phyloP scores from a whole-genome alignment of 2,329 filamentous ascomycete species.

The Fonsecaea monophora region DNA sequence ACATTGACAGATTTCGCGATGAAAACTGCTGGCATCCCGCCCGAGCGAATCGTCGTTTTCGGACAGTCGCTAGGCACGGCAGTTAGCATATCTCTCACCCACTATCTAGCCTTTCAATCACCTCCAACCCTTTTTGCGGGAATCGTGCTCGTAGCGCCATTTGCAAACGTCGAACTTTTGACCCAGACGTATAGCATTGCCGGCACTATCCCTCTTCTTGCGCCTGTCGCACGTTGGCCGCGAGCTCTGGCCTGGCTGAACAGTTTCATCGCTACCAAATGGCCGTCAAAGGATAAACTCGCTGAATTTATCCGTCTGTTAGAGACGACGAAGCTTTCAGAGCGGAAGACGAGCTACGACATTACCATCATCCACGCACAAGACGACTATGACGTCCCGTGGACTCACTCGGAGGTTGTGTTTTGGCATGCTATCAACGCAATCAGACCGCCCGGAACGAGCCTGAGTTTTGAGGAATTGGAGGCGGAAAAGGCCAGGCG shows the following conservation, averaged over 20 bases:
- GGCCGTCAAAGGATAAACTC: constrained; percentile 59
- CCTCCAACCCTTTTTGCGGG: constrained; percentile 60
- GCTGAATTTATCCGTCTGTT: constrained; percentile 52
- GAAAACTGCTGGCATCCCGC: constrained; percentile 59
- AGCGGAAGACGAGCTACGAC: constrained; percentile 40
- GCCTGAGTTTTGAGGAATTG: constrained; percentile 50
- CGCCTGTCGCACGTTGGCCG: constrained; percentile 59
- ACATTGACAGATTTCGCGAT: constrained; percentile 62
- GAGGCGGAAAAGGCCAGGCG: constrained; percentile 52
- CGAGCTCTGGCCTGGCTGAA: constrained; percentile 56
- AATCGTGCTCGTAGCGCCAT: constrained; percentile 63
- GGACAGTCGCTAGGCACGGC: constrained; percentile 67
- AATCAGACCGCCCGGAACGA: constrained; percentile 47
- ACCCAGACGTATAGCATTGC: constrained; percentile 65
- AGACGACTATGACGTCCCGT: constrained; percentile 43
- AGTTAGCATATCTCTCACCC: constrained; percentile 54
- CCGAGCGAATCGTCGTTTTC: constrained; percentile 64
- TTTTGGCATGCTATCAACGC: constrained; percentile 65
- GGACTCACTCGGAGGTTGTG: constrained; percentile 55
- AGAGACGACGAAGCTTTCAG: constrained; percentile 39
- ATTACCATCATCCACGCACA: constrained; percentile 47
- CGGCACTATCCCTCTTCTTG: constrained; percentile 62
- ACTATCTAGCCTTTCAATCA: constrained; percentile 52
- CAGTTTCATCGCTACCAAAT: constrained; percentile 58
- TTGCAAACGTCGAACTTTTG: constrained; percentile 61